Percentiles rank a stretch among this genome's conserved stretches.
Conservation (phyloP, 2,329 filamentous ascomycete species). For the Aspergillus floridensis region DNA sequence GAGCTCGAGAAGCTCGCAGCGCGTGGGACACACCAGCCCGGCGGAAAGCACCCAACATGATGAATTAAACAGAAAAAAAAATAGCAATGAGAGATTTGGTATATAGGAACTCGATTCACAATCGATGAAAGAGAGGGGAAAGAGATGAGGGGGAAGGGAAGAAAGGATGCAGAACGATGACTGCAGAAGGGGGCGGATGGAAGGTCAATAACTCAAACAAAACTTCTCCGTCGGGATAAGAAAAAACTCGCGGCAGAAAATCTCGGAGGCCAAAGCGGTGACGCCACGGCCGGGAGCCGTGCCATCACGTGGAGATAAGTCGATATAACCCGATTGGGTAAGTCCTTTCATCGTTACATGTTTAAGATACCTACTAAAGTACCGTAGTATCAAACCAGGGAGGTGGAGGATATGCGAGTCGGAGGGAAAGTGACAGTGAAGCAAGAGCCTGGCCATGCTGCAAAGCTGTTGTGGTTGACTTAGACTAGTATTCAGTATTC, state of each 20-base stretch:
- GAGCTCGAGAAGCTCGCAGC: slow-evolving; percentile 33
- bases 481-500: no score
- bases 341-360: background rate
- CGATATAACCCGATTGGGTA: background rate
- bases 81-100: background rate
- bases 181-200: background rate
- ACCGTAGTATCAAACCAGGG: no score
- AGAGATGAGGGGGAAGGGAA: slow-evolving; percentile 5
- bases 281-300: background rate
- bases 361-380: no score
- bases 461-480: no score
- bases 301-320: background rate
- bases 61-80: slow-evolving; percentile 6
- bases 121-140: background rate
- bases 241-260: background rate
- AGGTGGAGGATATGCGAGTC: no score
- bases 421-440: no score
- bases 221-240: background rate
- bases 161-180: background rate
- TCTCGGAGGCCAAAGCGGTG: background rate
- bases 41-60: slow-evolving; percentile 42
- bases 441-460: no score
- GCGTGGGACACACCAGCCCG: slow-evolving; percentile 38
- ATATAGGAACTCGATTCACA: background rate
- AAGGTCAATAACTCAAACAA: background rate